phyloP scores from a whole-genome alignment of 2,329 filamentous ascomycete species.

The Verticillium albo-atrum region DNA sequence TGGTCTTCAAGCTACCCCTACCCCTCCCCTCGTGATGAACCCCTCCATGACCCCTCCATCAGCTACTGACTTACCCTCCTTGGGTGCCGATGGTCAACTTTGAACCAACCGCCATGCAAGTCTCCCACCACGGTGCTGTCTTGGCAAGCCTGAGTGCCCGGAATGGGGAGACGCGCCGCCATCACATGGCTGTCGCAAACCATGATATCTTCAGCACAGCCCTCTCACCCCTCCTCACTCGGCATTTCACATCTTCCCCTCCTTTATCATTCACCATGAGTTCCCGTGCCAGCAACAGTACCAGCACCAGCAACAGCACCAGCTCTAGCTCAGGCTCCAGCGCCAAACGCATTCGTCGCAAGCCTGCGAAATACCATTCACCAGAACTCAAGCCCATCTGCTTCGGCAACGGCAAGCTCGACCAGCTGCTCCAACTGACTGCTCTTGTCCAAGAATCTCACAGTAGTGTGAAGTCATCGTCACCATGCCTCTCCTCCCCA shows the following conservation, averaged over 20 bases:
- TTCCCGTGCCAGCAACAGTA: not conserved
- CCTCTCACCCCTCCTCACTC: not conserved
- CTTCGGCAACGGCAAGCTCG: not conserved
- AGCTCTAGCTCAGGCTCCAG: not conserved
- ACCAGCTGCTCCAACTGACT: not conserved
- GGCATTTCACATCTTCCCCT: not conserved
- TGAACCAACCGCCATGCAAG: not conserved
- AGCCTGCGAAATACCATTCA: not conserved
- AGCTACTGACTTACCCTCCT: not conserved
- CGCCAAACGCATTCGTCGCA: not conserved
- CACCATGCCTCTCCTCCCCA: conserved; percentile 3
- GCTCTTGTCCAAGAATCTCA: not conserved
- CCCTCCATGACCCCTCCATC: not conserved
- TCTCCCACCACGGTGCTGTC: not conserved
- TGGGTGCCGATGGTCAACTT: not conserved
- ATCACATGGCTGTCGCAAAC: not conserved
- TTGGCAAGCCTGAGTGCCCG: not conserved
- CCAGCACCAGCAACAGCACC: not conserved
- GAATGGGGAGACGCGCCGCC: not conserved
- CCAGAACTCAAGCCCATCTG: not conserved
- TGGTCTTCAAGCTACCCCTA: not conserved
- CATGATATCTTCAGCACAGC: not conserved
- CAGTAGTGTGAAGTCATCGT: not conserved
- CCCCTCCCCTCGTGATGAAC: not conserved
- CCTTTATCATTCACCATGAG: not conserved